Evolutionary conservation across 2,329 filamentous ascomycete species (phyloP), one percentile per base, ranked within the genome.

Genomic region (Chaetomiaceae sp.): DNA sequence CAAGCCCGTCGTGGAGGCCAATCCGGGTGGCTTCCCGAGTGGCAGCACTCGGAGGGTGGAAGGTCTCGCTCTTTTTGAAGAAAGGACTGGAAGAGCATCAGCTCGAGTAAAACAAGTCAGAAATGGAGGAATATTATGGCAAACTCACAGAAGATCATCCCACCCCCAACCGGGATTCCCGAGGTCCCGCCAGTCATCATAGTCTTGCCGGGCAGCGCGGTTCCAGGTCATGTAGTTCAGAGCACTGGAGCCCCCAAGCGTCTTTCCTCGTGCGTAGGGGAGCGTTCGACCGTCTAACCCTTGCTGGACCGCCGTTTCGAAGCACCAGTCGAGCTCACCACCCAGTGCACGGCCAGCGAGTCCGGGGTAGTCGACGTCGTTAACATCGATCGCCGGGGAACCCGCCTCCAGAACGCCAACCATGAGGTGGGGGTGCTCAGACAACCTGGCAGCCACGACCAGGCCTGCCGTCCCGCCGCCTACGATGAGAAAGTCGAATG

Each of bases 221-320:
- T 71, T 72, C 68, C 71, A 73, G 42, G 79, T 75, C 75, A 82
- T 77, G 55, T 76, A 78, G 56, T 83, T 83, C 42, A 84, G 71
- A 0, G 77, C 77, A 14, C 74, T 78, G 6, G 82, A 81, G 6
- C 84, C 85, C 16, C 85, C 85, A 0, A 87, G 70, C 0, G 79
- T 75, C 51, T 67, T 73, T 6, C 74, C 74, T 13, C 72, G 62
- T 0, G 70, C 67, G 67, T 68, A 74, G 9, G 66, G 58, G 19
- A 76, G 58, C 23, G 44, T 62, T 40, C 75, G 68, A 1, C 73
- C 68, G 2, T 57, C 63, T 4, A 73, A 61, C 2, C 65, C 66
- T 16, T 56, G 48, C 55, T 74, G 72, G 5, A 69, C 64, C 2
- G 59, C 57, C 4, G 73, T 73, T 53, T 66, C 59, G 54, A 73